These are phyloP conservation scores for Aureobasidium sp. DNA, from an alignment of 2,329 filamentous ascomycete species.

Conservation along the genomic window DNA sequence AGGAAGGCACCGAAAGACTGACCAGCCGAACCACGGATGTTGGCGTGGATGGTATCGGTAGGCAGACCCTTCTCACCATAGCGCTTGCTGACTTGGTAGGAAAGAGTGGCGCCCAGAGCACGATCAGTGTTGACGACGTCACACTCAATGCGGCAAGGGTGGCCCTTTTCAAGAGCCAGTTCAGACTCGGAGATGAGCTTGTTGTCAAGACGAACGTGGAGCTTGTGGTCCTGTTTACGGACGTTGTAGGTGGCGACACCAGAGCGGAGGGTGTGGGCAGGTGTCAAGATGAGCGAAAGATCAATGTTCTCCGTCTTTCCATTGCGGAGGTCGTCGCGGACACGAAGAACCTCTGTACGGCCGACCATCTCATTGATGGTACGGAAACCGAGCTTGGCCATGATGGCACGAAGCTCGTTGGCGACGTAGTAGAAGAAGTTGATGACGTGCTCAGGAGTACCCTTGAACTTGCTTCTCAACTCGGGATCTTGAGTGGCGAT, in stretches of 20 bases:
- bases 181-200: slow-evolving; percentile 95
- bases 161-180: slow-evolving; percentile 85
- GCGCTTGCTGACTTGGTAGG: slow-evolving; percentile 89
- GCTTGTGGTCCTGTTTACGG: slow-evolving; percentile 91
- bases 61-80: slow-evolving; percentile 86
- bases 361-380: slow-evolving; percentile 98
- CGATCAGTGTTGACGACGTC: slow-evolving; percentile 96
- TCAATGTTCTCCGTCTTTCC: slow-evolving; percentile 91
- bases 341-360: slow-evolving; percentile 75
- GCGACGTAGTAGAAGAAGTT: slow-evolving; percentile 99
- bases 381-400: slow-evolving; percentile 91
- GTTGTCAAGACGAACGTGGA: slow-evolving; percentile 90
- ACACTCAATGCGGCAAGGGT: slow-evolving; percentile 88
- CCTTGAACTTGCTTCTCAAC: slow-evolving; percentile 85
- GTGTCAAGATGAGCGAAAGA: slow-evolving; percentile 83
- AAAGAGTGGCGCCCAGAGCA: slow-evolving; percentile 85
- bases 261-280: slow-evolving; percentile 89
- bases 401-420: slow-evolving; percentile 92
- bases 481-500: slow-evolving; percentile 96
- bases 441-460: slow-evolving; percentile 91
- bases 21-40: slow-evolving; percentile 91
- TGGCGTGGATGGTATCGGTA: slow-evolving; percentile 89
- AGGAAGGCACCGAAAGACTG: slow-evolving; percentile 95
- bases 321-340: slow-evolving; percentile 80
- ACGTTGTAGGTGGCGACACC: slow-evolving; percentile 97